Evolutionary conservation across 441 rosid genomes (phyloP), one percentile per base, ranked within the genome.

Genomic region (Jatropha multifida): DNA sequence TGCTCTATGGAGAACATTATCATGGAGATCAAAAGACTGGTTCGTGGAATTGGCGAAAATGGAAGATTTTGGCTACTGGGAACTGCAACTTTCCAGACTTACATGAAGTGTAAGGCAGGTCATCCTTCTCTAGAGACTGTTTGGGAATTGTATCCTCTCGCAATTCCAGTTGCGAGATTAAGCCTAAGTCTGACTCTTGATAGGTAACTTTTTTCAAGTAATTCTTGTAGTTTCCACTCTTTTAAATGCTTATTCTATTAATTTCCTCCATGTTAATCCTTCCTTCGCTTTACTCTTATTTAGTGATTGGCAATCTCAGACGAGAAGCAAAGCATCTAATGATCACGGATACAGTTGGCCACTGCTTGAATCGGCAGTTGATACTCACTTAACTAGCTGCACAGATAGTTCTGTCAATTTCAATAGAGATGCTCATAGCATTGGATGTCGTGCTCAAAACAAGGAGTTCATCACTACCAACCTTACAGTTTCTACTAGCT

Each of bases 81-180:
- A 26, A 74, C 78, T n/a, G 86, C 91, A 38, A 87, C 83, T 76
- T 85, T 86, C 76, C 74, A 86, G 63, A 83, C 87, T 46, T 89
- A 91, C 81, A 78, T 79, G 76, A 89, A 78, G 77, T 91, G 91
- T 46, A 87, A 86, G 82, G 72, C 83, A 17, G 88, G 96, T 65
- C 82, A 80, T 37, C 91, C 91, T 73, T 88, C 91, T 71, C 76
- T 91, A 20, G 91, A 86, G 77, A 69, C 77, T 41, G 70, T 89
- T 72, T 91, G 89, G 96, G 86, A 91, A 59, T 88, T 91, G 67
- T 75, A 82, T 81, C 88, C 96, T 63, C 75, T 87, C 14, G 80
- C 87, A 38, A 60, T 87, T 62, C 87, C 92, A 44, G 83, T 81
- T 65, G 90, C 84, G 66, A 79, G 86, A 83, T 84, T 91, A 69